Conservation (phyloP, 306 rosid genomes). For the Lagenaria siceraria region DNA sequence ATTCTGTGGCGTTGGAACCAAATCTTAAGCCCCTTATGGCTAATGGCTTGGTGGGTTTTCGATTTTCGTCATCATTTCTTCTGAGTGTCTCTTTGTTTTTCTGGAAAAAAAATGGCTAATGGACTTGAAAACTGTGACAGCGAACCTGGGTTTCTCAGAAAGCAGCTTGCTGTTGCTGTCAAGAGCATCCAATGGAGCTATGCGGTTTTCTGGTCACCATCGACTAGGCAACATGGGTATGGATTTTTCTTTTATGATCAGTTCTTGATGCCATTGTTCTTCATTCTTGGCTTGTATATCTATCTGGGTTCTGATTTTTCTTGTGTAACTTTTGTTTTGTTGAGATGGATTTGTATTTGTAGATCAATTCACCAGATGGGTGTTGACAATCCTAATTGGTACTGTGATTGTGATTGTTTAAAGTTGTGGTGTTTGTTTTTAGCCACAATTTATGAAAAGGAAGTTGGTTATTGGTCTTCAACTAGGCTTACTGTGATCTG, state of each 20-base stretch:
- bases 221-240: conserved; percentile 56
- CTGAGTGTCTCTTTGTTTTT: background rate
- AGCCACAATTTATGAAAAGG: background rate
- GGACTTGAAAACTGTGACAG: conserved; percentile 29
- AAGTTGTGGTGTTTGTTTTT: background rate
- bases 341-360: background rate
- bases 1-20: background rate
- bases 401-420: background rate
- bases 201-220: conserved; percentile 77
- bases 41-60: conserved; percentile 13
- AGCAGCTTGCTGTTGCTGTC: conserved; percentile 65
- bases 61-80: background rate
- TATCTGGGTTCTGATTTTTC: background rate
- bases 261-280: background rate
- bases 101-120: conserved; percentile 23
- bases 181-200: conserved; percentile 85
- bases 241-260: background rate
- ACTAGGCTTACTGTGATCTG: background rate
- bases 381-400: background rate
- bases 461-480: background rate
- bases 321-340: background rate
- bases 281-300: background rate
- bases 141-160: conserved; percentile 34
- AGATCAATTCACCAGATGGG: background rate
- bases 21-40: background rate